Percentiles rank a stretch among this genome's conserved stretches.
Evolutionary conservation across 2,329 filamentous ascomycete genomes (phyloP).

Genomic region (Fusarium anthophilum): DNA sequence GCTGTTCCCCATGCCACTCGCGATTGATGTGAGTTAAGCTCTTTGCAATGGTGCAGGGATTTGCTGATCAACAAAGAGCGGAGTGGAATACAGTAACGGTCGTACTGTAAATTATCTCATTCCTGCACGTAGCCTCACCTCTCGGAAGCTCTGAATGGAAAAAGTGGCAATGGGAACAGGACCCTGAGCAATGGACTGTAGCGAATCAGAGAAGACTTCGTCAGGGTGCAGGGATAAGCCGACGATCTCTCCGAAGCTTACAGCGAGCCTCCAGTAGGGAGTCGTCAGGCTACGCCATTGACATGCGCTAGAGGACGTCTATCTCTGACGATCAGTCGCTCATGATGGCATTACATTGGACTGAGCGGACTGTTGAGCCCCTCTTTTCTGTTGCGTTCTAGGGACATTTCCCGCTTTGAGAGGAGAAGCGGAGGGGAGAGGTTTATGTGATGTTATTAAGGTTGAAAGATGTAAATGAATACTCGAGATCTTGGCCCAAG

Average conservation of each 20-base stretch:
- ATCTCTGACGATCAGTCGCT: constrained; percentile 39
- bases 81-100: constrained; percentile 8
- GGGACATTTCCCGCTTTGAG: neutral
- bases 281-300: constrained; percentile 39
- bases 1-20: neutral
- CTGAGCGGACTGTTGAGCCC: constrained; percentile 22
- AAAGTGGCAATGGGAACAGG: constrained; percentile 26
- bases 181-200: constrained; percentile 34
- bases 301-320: constrained; percentile 36
- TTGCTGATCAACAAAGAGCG: constrained; percentile 18
- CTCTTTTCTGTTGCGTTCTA: constrained; percentile 9
- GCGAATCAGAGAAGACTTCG: constrained; percentile 21
- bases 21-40: constrained; percentile 15
- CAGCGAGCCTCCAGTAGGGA: constrained; percentile 6
- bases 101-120: constrained; percentile 30
- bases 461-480: neutral
- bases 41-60: neutral
- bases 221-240: constrained; percentile 16
- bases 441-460: constrained; percentile 4
- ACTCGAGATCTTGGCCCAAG: neutral
- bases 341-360: constrained; percentile 31
- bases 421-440: neutral
- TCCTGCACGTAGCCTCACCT: constrained; percentile 22
- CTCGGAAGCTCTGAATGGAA: neutral
- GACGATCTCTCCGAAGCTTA: constrained; percentile 33